Percentiles rank a stretch among this genome's conserved stretches.
Evolutionary conservation across 1,284 basidiomycete genomes (phyloP).

Genomic region (Tilletiaria anomala): DNA sequence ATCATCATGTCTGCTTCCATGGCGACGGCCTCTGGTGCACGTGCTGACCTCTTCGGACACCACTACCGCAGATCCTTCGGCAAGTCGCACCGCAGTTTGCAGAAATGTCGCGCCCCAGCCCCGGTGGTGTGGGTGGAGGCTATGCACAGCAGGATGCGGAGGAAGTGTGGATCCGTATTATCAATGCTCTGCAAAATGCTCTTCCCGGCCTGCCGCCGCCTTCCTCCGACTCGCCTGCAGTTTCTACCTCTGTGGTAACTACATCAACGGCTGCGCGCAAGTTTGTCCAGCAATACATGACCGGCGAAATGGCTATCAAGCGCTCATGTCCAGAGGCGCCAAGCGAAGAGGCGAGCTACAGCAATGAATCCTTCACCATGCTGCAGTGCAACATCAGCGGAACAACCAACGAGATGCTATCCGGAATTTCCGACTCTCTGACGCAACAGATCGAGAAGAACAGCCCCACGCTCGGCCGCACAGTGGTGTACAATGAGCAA

Average conservation of each 20-base stretch:
- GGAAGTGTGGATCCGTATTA: constrained; percentile 75
- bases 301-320: constrained; percentile 57
- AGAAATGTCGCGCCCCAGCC: constrained; percentile 50
- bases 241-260: too few relatives aligned
- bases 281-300: constrained; percentile 74
- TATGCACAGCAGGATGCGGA: constrained; percentile 94
- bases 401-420: constrained; percentile 74
- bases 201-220: constrained; percentile 38
- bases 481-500: constrained; percentile 68
- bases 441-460: constrained; percentile 74
- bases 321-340: constrained; percentile 50
- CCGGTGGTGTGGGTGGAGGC: constrained; percentile 37
- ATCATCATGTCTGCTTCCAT: background rate
- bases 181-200: constrained; percentile 58
- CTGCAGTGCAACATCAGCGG: constrained; percentile 81
- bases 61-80: constrained; percentile 50
- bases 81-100: constrained; percentile 80
- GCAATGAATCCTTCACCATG: constrained; percentile 65
- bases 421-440: constrained; percentile 68
- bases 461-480: constrained; percentile 61
- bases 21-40: too few relatives aligned
- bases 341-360: constrained; percentile 56
- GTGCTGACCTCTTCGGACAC: too few relatives aligned
- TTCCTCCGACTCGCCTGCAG: background rate
- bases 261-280: constrained; percentile 8